These are phyloP conservation scores for Russula vinacea DNA, from an alignment of 768 basidiomycete genomes.

Conservation along the genomic window DNA sequence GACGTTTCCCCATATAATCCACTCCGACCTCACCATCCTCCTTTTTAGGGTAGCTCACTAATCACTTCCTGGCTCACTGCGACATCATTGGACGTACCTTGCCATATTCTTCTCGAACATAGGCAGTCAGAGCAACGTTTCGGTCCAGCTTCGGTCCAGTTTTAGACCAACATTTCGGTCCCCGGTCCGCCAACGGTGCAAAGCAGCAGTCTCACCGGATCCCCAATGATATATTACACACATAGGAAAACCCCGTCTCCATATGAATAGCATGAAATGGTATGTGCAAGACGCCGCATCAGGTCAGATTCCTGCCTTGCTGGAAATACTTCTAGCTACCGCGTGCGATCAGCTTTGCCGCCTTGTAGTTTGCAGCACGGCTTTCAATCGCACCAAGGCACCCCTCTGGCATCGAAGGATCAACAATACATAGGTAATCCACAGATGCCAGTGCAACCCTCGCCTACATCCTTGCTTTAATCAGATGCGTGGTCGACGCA, in stretches of 20 bases:
- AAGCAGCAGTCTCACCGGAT: too few relatives aligned
- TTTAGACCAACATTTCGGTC: neutral
- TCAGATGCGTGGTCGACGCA: constrained; percentile 25
- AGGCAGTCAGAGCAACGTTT: neutral
- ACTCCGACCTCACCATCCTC: neutral
- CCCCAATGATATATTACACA: neutral
- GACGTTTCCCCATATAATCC: neutral
- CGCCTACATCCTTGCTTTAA: constrained; percentile 29
- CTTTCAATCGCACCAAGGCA: neutral
- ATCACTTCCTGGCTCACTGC: neutral
- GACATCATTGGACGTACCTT: neutral
- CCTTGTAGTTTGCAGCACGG: neutral
- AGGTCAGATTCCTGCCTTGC: neutral
- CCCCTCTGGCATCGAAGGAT: neutral
- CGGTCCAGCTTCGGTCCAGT: too few relatives aligned
- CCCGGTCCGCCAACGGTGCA: neutral
- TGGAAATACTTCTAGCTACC: too few relatives aligned
- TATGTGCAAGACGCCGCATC: neutral
- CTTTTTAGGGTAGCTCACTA: neutral
- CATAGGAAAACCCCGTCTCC: neutral
- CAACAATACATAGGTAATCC: neutral
- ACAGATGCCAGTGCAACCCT: neutral
- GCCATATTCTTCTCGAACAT: neutral
- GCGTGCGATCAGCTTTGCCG: neutral
- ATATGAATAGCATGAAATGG: neutral